Base-by-base conservation (phyloP, 805 yeast genomes). In the Blastobotrys parvus region DNA sequence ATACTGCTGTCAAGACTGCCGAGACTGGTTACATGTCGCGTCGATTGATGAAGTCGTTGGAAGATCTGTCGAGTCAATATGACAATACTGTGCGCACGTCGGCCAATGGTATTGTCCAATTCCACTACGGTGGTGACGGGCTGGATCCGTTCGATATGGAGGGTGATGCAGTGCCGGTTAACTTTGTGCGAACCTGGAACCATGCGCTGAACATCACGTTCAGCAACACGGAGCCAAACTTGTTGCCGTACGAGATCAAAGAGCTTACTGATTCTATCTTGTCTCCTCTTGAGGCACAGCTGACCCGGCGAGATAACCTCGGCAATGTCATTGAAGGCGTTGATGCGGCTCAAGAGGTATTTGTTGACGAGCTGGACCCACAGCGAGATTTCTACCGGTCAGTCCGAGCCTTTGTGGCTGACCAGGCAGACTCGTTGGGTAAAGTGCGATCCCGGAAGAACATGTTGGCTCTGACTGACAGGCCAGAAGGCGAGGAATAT, bases 1-100 rank as follows among this genome's bases (percentile, higher is more conserved):
- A 92, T 72, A 92, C 99, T 18, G 99, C 99, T 17, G 99, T 92
- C 45, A 92, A 92, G 65, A 92, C 99, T 27, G 99, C 99, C 2
- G 99, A 92, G 63, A 90, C 98, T 3, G 97, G 97, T 60, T 89
- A 89, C 67, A 90, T 90, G 94, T 90, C 97, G 19, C 84, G 98
- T 66, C 80, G 98, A 64, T 73, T 90, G 62, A 90, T 90, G 98
- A 90, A 90, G 64, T 92, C 97, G 4, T 70, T 92, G 55, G 99
- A 92, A 68, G 99, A 92, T 69, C 72, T 92, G 61, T 86, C 96
- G 39, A 77, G 94, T 46, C 87, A 81, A 58, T 92, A 92, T 63
- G 99, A 92, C 62, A 78, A 78, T 55, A 90, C 97, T 0, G 97
- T 92, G 34, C 76, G 99, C 59, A 92, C 94, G 47, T 90, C 97